Evolutionary conservation across 1,139 yeast species (phyloP), one percentile per base, ranked within the genome.

Genomic region (Spathaspora sp.): DNA sequence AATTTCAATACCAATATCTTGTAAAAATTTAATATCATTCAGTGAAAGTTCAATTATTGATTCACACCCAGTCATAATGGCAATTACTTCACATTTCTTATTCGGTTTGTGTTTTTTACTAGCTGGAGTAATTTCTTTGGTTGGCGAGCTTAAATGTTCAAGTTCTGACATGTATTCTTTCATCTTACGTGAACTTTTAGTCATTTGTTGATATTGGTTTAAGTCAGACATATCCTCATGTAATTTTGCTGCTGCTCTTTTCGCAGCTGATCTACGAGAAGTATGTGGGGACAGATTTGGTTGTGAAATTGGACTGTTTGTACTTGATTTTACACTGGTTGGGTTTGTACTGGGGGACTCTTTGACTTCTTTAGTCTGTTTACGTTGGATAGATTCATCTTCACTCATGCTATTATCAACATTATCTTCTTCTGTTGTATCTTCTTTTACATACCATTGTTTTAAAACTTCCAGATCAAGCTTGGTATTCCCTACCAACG

Each of bases 181-280:
- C 77, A 72, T 70, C 50, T 70, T 72, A 18, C 68, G 57, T 1
- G 65, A 56, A 38, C 77, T 72, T 53, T 72, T 72, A 4, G 68
- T 47, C 53, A 70, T 61, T 53, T 78, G 74, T 50, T 82, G 83
- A 58, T 78, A 86, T 44, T 71, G 74, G 55, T 83, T 85, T 50
- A 86, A 69, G 45, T 85, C 85, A 44, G 79, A 78, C 78, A 87
- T 85, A 55, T 84, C 80, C 18, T 76, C 76, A 54, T 84, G 91
- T n/a, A 87, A 67, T 58, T 82, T 83, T 47, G 70, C 69, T 0
- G 84, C 82, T 0, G 95, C 95, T 54, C 79, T 79, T 41, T 77
- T 75, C 37, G 85, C 83, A 1, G 95, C 95, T 17, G 81, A 67
- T 43, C 79, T 59, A 6, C 76, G 36, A 7, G 36, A 31, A 7